A percentile compares a stretch with the other conserved stretches of the same genome.
Evolutionary conservation across 495 filamentous ascomycete species (phyloP).

Genomic region (Xylaria palmicola): DNA sequence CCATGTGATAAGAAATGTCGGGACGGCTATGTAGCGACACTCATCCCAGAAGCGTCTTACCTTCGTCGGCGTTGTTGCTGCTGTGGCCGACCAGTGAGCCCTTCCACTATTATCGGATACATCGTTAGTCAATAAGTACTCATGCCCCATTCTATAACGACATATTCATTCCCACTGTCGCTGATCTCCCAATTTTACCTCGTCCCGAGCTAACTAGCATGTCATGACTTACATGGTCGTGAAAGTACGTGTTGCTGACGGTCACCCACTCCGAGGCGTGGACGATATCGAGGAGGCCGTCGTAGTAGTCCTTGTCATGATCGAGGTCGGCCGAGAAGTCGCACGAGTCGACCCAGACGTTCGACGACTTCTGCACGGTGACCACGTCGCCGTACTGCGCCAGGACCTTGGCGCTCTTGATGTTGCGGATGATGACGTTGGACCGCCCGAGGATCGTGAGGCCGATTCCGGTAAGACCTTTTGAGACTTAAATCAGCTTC

Average conservation of each 20-base stretch:
- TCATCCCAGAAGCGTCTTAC: conserved; percentile 2
- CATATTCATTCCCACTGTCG: background rate
- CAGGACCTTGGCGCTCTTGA: conserved; percentile 59
- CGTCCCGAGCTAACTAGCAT: too few relatives aligned
- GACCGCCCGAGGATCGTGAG: conserved; percentile 46
- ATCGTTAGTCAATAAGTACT: background rate
- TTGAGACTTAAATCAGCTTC: background rate
- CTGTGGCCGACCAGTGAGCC: conserved; percentile 62
- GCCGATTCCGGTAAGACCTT: conserved; percentile 47
- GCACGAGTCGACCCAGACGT: conserved; percentile 70
- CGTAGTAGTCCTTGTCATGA: conserved; percentile 65
- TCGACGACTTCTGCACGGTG: conserved; percentile 53
- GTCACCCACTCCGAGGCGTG: conserved; percentile 56
- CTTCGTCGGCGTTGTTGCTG: conserved; percentile 46
- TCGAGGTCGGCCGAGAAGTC: conserved; percentile 59
- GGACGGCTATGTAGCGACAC: background rate
- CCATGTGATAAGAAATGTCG: background rate
- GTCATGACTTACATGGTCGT: conserved; percentile 60
- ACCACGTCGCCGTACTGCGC: conserved; percentile 61
- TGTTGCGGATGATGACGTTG: conserved; percentile 63
- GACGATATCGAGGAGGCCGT: conserved; percentile 63
- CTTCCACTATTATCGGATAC: conserved; percentile 46
- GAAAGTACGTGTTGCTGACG: conserved; percentile 49
- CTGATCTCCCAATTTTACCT: too few relatives aligned
- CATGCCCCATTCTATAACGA: conserved; percentile 42